These are phyloP conservation scores for Phaeoacremonium minimum DNA, from an alignment of 2,329 filamentous ascomycete genomes.

Conservation along the genomic window DNA sequence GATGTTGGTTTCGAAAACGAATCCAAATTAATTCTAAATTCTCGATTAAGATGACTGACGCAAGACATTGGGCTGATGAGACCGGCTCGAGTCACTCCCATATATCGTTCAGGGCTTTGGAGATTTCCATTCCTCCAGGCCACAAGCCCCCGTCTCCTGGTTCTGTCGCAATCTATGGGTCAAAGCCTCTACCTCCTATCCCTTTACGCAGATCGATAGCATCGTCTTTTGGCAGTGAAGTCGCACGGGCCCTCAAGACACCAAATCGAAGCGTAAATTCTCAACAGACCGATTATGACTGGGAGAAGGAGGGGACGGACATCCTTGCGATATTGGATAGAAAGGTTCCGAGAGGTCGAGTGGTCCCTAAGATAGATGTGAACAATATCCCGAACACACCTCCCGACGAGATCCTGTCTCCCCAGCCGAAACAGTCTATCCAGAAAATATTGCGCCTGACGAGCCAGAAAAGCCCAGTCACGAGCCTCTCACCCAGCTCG, in stretches of 20 bases:
- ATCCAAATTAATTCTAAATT: too few species aligned
- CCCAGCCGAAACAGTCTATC: constrained; percentile 12
- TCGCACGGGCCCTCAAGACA: neutral
- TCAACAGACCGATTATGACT: constrained; percentile 3
- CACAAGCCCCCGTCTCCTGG: neutral
- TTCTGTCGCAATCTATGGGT: constrained; percentile 2
- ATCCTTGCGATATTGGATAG: neutral
- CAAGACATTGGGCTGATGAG: too few species aligned
- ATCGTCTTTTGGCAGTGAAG: constrained; percentile 3
- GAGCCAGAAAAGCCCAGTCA: constrained; percentile 5
- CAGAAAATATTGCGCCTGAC: constrained; percentile 14
- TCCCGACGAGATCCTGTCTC: constrained; percentile 11
- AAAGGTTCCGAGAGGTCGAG: too few species aligned
- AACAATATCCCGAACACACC: constrained; percentile 6
- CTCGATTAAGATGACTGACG: too few species aligned
- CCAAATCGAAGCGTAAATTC: neutral
- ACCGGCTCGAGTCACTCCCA: too few species aligned
- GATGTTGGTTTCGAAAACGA: too few species aligned
- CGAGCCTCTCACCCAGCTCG: constrained; percentile 4
- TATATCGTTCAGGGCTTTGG: too few species aligned
- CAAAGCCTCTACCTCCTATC: constrained; percentile 7
- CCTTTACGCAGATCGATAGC: constrained; percentile 2
- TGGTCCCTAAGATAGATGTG: constrained; percentile 5
- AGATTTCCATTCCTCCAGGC: too few species aligned
- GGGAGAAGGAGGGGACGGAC: constrained; percentile 5